Base-by-base conservation (phyloP, 768 basidiomycete species). In the Tubosaeta brunneosetosa region DNA sequence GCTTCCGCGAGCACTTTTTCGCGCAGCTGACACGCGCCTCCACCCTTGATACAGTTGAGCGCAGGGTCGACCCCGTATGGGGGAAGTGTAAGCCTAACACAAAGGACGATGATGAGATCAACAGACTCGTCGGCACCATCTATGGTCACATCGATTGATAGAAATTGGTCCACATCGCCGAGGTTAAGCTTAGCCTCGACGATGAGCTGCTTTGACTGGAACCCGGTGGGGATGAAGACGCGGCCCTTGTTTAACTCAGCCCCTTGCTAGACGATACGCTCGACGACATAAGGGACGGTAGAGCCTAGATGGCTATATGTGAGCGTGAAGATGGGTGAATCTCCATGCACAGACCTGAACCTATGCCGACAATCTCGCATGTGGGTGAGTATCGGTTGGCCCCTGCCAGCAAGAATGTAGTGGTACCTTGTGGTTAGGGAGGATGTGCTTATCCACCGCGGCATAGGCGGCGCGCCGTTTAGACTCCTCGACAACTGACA, bases 1-100 rank as follows among this genome's bases (percentile, higher is more conserved):
- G 94, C 94, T 68, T 99, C 97, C 1, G 97, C 97, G 13, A 99
- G 80, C 6, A 99, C 94, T 69, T 99, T 99, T 73, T 99, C 97
- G 27, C 94, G 82, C 32, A 98, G 73, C 60, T 98, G 97, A 67
- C 95, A 97, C 1, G 93, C 95, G 3, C 95, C 95, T 51, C 95
- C 95, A 7, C 91, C 95, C 72, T 99, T 98, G 73, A 99, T 94
- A 55, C 89, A 89, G 71, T 98, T 94, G 47, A 99, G 75, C 37
- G 82, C 70, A 38, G 77, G 69, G 68, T 97, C 94, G 22, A 97
- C 92, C 72, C 94, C 95, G 65, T 29, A 43, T 44, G 12, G 25
- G 33, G 4, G 5, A 37, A 31, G 25, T 14, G 19, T 52, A n/a
- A 51, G 29, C 9, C 19, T 27, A 17, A 26, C 11, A 43, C 6